Percentiles rank a stretch among this genome's conserved stretches.
Evolutionary conservation across 1,139 yeast species (phyloP).

Genomic region (Sugiyamaella sp.): DNA sequence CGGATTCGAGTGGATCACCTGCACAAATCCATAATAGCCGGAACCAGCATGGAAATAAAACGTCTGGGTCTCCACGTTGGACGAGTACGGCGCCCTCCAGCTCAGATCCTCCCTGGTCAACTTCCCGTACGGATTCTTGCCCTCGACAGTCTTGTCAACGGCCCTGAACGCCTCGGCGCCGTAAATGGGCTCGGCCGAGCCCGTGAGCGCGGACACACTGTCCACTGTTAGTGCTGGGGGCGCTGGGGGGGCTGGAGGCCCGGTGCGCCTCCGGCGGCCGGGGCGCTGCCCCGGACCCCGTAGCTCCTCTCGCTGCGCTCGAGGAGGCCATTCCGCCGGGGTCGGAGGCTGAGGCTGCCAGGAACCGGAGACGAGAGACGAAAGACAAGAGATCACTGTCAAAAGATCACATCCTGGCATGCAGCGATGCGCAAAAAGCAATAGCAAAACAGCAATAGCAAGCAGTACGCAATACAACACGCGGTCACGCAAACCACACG

Average conservation of each 20-base stretch:
- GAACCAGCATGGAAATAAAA: slow-evolving; percentile 74
- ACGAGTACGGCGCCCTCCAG: slow-evolving; percentile 74
- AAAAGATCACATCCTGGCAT: no score
- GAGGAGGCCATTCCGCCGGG: no score
- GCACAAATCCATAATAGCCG: slow-evolving; percentile 84
- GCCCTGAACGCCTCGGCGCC: slow-evolving; percentile 91
- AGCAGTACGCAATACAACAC: no score
- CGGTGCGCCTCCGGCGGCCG: slow-evolving; percentile 19
- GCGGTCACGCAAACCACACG: no score
- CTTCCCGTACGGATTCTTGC: slow-evolving; percentile 56
- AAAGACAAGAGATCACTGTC: no score
- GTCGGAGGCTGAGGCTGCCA: no score
- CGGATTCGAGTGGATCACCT: slow-evolving; percentile 88
- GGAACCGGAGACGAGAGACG: no score
- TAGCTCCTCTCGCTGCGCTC: slow-evolving; percentile 12
- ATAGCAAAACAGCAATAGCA: no score
- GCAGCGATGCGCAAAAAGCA: no score
- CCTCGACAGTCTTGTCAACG: slow-evolving; percentile 63
- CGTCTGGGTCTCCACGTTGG: slow-evolving; percentile 94
- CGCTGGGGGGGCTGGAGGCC: no score
- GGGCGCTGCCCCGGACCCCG: slow-evolving; percentile 15
- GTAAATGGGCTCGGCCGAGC: slow-evolving; percentile 95
- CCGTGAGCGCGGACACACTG: slow-evolving; percentile 84
- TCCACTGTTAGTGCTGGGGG: slow-evolving; percentile 5
- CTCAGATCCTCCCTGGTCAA: slow-evolving; percentile 66